Evolutionary conservation across 306 rosid species (phyloP).

Genomic region (Fragaria ananassa): DNA sequence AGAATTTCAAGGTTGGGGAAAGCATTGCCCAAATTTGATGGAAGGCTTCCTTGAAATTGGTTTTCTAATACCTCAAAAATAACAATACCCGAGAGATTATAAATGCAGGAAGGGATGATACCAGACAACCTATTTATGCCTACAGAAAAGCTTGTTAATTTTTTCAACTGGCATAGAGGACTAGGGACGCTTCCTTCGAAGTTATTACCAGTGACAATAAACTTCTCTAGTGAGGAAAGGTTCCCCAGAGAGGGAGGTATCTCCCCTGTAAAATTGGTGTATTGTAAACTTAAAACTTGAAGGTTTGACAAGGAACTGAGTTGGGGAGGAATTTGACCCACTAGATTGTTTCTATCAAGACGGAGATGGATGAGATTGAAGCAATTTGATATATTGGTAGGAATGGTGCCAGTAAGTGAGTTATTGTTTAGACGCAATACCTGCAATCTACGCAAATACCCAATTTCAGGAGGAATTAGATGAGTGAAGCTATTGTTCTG

Average conservation of each 20-base stretch:
- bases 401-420: too few relatives aligned
- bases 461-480: too few relatives aligned
- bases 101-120: conserved; percentile 14
- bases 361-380: too few relatives aligned
- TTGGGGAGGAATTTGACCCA: too few relatives aligned
- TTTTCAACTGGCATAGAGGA: conserved; percentile 4
- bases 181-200: conserved; percentile 15
- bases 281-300: too few relatives aligned
- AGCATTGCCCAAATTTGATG: not conserved
- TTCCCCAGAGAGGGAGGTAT: conserved; percentile 22
- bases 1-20: not conserved
- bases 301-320: too few relatives aligned
- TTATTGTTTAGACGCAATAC: too few relatives aligned
- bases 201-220: not conserved
- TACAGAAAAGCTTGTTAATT: not conserved
- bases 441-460: too few relatives aligned
- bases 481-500: too few relatives aligned
- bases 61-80: rapidly evolving
- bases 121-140: not conserved
- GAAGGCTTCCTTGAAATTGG: not conserved
- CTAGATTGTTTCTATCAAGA: too few relatives aligned
- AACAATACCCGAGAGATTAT: conserved; percentile 19
- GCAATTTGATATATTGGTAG: too few relatives aligned
- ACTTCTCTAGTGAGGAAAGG: not conserved
- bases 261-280: conserved; percentile 3